phyloP scores from a whole-genome alignment of 1,139 yeast species.

The Zhuliangozyma blackwelliae region DNA sequence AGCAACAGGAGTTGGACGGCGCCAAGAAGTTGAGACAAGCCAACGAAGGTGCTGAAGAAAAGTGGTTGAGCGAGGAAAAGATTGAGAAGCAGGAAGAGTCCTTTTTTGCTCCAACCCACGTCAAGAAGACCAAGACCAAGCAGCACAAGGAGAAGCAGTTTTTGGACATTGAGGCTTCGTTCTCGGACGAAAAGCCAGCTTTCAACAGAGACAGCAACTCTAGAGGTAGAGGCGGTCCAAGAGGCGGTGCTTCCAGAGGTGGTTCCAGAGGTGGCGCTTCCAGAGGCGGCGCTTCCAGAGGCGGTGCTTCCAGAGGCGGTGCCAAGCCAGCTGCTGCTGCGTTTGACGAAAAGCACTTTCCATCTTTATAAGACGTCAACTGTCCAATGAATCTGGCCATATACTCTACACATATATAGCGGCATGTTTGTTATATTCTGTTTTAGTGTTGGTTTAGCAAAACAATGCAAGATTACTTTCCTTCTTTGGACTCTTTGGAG shows the following conservation, averaged over 20 bases:
- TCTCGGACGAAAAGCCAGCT: conserved; percentile 44
- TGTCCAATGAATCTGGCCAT: no score
- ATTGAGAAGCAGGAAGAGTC: conserved; percentile 55
- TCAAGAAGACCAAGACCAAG: conserved; percentile 61
- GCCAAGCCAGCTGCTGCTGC: conserved; percentile 24
- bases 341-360: conserved; percentile 58
- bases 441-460: no score
- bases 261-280: conserved; percentile 15
- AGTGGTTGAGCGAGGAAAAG: conserved; percentile 62
- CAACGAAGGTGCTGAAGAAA: conserved; percentile 56
- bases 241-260: conserved; percentile 26
- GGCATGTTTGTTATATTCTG: no score
- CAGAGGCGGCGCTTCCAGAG: conserved; percentile 16
- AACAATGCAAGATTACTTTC: no score
- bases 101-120: conserved; percentile 51
- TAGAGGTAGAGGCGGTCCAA: conserved; percentile 34
- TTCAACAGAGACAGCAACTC: conserved; percentile 6
- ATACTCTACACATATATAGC: neutral
- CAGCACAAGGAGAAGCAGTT: conserved; percentile 64
- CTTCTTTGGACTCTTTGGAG: no score
- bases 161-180: conserved; percentile 63
- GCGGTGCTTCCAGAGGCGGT: conserved; percentile 14
- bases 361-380: conserved; percentile 39
- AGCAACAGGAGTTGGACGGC: conserved; percentile 44
- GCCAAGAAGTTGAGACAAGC: conserved; percentile 47